These are phyloP conservation scores for Lichtheimia ramosa DNA, from an alignment of 371 early-diverging fungal genomes.

Conservation along the genomic window DNA sequence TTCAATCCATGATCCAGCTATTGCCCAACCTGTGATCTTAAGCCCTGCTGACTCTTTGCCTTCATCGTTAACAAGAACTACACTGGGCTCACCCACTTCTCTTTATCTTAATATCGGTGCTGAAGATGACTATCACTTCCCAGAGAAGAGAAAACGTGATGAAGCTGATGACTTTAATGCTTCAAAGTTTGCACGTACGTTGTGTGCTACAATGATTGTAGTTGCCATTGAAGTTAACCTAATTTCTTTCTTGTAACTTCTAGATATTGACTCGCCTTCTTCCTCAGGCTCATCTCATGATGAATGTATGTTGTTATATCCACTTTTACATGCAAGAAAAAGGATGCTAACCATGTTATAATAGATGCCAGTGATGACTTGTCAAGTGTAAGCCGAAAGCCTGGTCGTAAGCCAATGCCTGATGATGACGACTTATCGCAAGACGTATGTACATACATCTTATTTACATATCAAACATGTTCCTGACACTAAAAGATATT, in stretches of 20 bases:
- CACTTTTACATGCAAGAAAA: no score
- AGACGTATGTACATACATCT: constrained; percentile 1
- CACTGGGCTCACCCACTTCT: constrained; percentile 9
- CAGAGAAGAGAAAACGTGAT: constrained; percentile 6
- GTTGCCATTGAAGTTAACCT: neutral
- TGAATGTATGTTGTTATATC: neutral
- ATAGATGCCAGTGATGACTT: neutral
- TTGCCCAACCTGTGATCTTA: constrained; percentile 2
- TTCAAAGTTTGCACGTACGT: constrained; percentile 2
- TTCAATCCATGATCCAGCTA: neutral
- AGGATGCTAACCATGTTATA: no score
- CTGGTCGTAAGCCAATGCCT: constrained; percentile 35
- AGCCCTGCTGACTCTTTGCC: constrained; percentile 2
- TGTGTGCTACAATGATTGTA: neutral
- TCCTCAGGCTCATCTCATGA: neutral
- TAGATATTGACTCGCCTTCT: neutral
- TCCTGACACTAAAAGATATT: neutral
- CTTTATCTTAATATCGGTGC: constrained; percentile 7
- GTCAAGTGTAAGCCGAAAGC: constrained; percentile 8
- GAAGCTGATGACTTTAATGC: neutral
- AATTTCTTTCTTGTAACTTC: neutral
- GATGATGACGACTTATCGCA: constrained; percentile 16
- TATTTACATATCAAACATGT: neutral
- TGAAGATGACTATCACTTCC: neutral
- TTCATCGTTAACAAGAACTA: neutral